Evolutionary conservation across 2,329 filamentous ascomycete genomes (phyloP), one percentile per base, ranked within the genome.

Genomic region (Colletotrichum trifolii): DNA sequence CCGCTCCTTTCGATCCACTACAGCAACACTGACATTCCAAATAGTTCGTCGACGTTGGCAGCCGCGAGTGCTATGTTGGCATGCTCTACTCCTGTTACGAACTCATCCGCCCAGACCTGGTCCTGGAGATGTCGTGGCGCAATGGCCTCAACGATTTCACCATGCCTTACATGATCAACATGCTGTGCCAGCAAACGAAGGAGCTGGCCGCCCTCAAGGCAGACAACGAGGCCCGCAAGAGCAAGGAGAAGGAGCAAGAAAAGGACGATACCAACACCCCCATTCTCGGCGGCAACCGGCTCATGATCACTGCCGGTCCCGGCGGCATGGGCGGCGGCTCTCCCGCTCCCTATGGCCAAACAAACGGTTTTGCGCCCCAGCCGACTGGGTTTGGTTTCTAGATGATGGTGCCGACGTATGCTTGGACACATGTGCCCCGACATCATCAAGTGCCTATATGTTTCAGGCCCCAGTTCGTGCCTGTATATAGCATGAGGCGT

Each of bases 91-190:
- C 96, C 56, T 99, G 96, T 85, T 97, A 99, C 80, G 96, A 98
- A 65, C 91, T 99, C 67, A 94, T 99, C 71, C 93, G 93, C 15
- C 91, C 96, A 4, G 94, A 98, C 75, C 85, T 96, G 56, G 91
- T 99, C 64, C 88, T 99, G 78, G 96, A 99, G 82, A 87, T 99
- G 63, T 98, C 96, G 65, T 99, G 96, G 96, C 95, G 96, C 72
- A 86, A 97, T 76, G 93, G 94, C 66, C 90, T 99, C 43, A 89
- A 90, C 73, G 96, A 99, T 82, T 99, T 97, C 82, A 97, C 94
- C 52, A 99, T 99, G 96, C 96, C 96, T 15, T 99, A 97, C 85
- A 96, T 99, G 93, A 98, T 99, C 87, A 99, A 98, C 83, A 91
- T 96, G 83, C 85, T 99, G 69, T 89, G 90, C 71, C 94, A 97